Base-by-base conservation (phyloP, 257 asterid genomes). In the Forsythia suspensa region DNA sequence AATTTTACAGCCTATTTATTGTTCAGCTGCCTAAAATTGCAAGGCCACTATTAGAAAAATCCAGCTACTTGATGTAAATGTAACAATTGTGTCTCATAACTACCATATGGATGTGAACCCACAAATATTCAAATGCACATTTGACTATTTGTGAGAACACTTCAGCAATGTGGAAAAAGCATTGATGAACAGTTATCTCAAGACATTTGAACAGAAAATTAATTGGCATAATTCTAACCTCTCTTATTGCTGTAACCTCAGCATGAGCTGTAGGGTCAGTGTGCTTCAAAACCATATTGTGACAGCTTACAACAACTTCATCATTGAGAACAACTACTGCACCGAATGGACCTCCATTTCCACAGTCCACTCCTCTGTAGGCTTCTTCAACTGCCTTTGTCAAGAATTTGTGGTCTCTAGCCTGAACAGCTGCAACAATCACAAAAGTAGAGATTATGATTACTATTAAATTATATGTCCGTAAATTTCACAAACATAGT, bases 221-320 rank as follows among this genome's bases (percentile, higher is more conserved):
- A 63, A 63, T 29, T 36, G 72, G 71, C 71, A 69, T 38, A 72
- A 29, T 38, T 78, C 96, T 86, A 59, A 96, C 99, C 98, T 96
- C 99, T 90, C 99, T 88, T 79, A 96, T 82, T 71, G 99, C 98
- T 5, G 98, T 96, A 82, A 96, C 99, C 87, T 96, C 99, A 40
- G 99, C 98, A 90, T 96, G 99, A 70, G 99, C 99, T 61, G 98
- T 92, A 82, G 98, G 99, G 86, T 96, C 99, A 21, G 94, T 89
- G 70, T 88, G 81, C 72, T 86, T 84, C 72, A 88, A 83, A 52
- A 96, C 99, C 93, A 96, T 80, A 88, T 96, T 96, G 85, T 94
- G 99, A 84, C 98, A 92, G 84, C 99, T 90, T 78, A 90, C 99
- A 81, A 96, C 87, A 42, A 96, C 90, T 84, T 92, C 99, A 77